Base-by-base conservation (phyloP, 768 basidiomycete genomes). In the Guyanaporus albipodus region DNA sequence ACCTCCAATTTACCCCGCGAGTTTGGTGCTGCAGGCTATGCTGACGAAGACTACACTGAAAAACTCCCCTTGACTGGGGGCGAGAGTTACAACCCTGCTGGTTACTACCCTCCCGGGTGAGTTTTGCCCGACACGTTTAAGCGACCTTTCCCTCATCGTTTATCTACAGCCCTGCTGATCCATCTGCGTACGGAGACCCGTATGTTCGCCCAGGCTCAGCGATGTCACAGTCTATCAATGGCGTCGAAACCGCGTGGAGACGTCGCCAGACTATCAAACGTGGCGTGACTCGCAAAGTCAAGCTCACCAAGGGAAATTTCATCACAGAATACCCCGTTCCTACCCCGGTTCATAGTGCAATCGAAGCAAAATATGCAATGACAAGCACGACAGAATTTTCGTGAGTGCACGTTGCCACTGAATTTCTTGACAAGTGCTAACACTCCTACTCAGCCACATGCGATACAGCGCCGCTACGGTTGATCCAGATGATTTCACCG, bases 271-370 rank as follows among this genome's bases (percentile, higher is more conserved):
- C 88, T 26, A 88, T 93, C 69, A 90, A 90, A 63, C 87, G 92
- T 43, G 85, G 91, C 49, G 90, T 92, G 19, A 94, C 91, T n/a
- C 86, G 90, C 59, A 90, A 87, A 63, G 87, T 98, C 72, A 88
- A 90, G 65, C 83, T 97, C 54, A 95, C 91, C 8, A 78, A 91
- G 39, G 94, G 94, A 48, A 88, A 94, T 60, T 95, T 92, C 70
- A 87, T 95, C 67, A 78, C 83, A 26, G 93, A 96, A 57, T 92
- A 94, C 62, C 73, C 82, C 7, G 92, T 94, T 1, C 92, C 92
- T 2, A 85, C 86, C 0, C 85, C 91, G 4, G 82, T 95, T 42
- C 76, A 73, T 58, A 85, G 82, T 48, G 91, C 91, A 18, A 83
- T 91, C 28, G 91, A 96, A 67, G 67, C 76, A 29, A 87, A 86